phyloP scores from a whole-genome alignment of 495 filamentous ascomycete species.

The Daldinia childiae region DNA sequence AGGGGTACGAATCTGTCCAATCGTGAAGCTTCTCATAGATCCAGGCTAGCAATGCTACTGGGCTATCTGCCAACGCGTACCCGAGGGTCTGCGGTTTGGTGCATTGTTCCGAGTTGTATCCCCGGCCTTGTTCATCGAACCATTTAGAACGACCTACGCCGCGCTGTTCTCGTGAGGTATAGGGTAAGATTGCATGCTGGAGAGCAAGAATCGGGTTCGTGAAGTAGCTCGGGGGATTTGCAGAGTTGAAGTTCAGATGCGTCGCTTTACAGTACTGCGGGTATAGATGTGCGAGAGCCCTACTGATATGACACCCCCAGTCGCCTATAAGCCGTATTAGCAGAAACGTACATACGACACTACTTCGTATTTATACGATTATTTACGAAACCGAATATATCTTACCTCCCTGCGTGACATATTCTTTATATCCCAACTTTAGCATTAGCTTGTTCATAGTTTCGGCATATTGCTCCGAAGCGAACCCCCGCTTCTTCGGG shows the following conservation, averaged over 20 bases:
- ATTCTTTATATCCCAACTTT: conserved; percentile 69
- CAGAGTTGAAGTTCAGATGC: conserved; percentile 70
- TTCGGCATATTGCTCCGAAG: conserved; percentile 67
- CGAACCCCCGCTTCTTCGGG: conserved; percentile 64
- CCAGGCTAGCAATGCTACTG: conserved; percentile 70
- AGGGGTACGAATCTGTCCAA: conserved; percentile 72
- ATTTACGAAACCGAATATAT: conserved; percentile 7
- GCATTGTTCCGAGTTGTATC: conserved; percentile 64
- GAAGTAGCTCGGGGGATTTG: conserved; percentile 47
- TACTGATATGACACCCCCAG: conserved; percentile 71
- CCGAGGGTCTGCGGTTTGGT: conserved; percentile 73
- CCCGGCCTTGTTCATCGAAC: conserved; percentile 63
- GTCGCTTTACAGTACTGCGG: conserved; percentile 65
- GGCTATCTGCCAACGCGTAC: conserved; percentile 66
- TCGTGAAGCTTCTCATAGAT: conserved; percentile 76
- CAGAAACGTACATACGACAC: neutral
- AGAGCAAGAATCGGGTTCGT: conserved; percentile 55
- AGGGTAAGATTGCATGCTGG: conserved; percentile 53
- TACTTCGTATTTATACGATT: neutral
- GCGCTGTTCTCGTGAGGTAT: conserved; percentile 48
- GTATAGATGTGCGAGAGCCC: conserved; percentile 64
- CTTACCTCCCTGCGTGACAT: conserved; percentile 60
- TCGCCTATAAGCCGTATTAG: conserved; percentile 56
- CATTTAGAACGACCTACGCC: conserved; percentile 59
- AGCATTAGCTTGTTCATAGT: conserved; percentile 71